Evolutionary conservation across 257 asterid species (phyloP).

Genomic region (Solanum microdontum): DNA sequence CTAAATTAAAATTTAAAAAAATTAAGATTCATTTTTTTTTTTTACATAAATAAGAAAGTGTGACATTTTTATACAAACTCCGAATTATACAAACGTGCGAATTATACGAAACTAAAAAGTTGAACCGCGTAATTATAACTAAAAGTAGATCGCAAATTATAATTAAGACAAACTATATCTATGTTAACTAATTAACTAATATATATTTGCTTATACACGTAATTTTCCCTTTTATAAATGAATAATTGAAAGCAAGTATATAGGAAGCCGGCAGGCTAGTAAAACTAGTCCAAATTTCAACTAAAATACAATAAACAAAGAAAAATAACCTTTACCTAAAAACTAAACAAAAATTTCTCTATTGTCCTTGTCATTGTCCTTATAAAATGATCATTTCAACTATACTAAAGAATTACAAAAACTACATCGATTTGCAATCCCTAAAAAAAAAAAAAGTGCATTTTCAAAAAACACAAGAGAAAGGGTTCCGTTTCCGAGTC

Average conservation of each 20-base stretch:
- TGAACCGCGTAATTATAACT: too few relatives aligned
- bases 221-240: too few relatives aligned
- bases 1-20: neutral
- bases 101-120: too few relatives aligned
- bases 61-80: too few relatives aligned
- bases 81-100: too few relatives aligned
- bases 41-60: too few relatives aligned
- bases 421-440: neutral
- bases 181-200: too few relatives aligned
- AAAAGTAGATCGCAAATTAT: too few relatives aligned
- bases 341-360: neutral
- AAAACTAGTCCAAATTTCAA: neutral
- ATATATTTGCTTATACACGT: too few relatives aligned
- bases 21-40: neutral
- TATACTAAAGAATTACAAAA: neutral
- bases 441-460: neutral
- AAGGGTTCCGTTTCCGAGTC: neutral
- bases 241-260: neutral
- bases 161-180: too few relatives aligned
- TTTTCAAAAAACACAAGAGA: neutral
- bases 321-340: neutral
- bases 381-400: neutral
- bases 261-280: neutral
- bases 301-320: neutral
- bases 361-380: neutral